Evolutionary conservation across 306 rosid genomes (phyloP), one percentile per base, ranked within the genome.

Genomic region (Cicer arietinum): DNA sequence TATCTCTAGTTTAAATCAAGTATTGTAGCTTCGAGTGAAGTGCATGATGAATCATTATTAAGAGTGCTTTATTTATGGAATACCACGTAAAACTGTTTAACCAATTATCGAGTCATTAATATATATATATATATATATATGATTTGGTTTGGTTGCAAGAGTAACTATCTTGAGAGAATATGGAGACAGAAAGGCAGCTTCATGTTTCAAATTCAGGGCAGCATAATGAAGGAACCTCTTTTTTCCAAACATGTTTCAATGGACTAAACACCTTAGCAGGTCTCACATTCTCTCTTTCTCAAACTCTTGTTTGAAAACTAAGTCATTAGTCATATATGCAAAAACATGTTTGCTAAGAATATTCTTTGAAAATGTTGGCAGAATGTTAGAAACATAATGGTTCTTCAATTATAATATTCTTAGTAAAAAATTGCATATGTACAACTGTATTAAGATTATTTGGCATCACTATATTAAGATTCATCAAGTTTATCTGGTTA

Each of bases 191-290:
- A 84, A 73, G 48, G 57, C 87, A 86, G 7, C 77, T 69, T n/a
- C 53, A 74, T 11, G 40, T 45, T 14, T 68, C 87, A 53, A 72
- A 50, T 9, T 42, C 87, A 0, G 73, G 50, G 12, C 77, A 75
- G 60, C 73, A 30, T n/a, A 43, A 22, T 42, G 63, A 71, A 67
- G 97, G 93, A 80, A 87, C 97, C 6, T 60, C 84, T 64, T 79
- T 88, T 40, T 64, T 69, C 60, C 84, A 81, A 80, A 88, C 97
- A 45, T 90, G 93, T 67, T 82, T 88, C 87, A 92, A 90, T 76
- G 93, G 93, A 18, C 67, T 90, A 76, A 92, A 92, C 43, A 71
- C 87, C 42, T 75, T 92, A 30, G 79, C 96, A 80, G 98, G 96
- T 71, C 25, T 40, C 30, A 79, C 47, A 43, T 16, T 56, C 13